Percentiles rank a stretch among this genome's conserved stretches.
Evolutionary conservation across 2,329 filamentous ascomycete genomes (phyloP).

Genomic region (Aspergillus quadricinctus): DNA sequence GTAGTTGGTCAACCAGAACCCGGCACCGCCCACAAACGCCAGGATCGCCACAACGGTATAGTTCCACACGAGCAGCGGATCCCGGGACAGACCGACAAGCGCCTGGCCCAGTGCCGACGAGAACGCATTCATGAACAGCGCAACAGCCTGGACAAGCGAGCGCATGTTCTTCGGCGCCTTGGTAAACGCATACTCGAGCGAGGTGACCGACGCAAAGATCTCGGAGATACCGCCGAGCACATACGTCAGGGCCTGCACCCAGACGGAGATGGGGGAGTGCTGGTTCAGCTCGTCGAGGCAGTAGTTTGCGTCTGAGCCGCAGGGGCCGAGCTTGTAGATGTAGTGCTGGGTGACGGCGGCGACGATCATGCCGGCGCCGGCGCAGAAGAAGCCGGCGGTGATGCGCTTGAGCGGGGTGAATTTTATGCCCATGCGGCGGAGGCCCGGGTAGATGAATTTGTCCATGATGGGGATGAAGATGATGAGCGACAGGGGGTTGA

Average conservation of each 20-base stretch:
- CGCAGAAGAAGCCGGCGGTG: slow-evolving; percentile 47
- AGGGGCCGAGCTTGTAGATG: slow-evolving; percentile 59
- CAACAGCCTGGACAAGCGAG: slow-evolving; percentile 65
- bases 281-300: slow-evolving; percentile 44
- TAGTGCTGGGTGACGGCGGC: slow-evolving; percentile 48
- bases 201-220: slow-evolving; percentile 56
- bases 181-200: slow-evolving; percentile 71
- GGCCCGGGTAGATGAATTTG: slow-evolving; percentile 48
- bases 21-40: slow-evolving; percentile 56
- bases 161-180: slow-evolving; percentile 79
- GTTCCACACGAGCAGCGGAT: slow-evolving; percentile 68
- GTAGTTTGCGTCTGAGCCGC: slow-evolving; percentile 51
- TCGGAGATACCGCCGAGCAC: slow-evolving; percentile 54
- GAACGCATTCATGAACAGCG: slow-evolving; percentile 67
- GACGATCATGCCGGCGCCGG: slow-evolving; percentile 46
- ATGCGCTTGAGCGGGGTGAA: slow-evolving; percentile 55
- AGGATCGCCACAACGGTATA: slow-evolving; percentile 62
- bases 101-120: slow-evolving; percentile 68
- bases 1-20: slow-evolving; percentile 66
- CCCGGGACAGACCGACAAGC: slow-evolving; percentile 56
- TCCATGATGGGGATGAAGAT: slow-evolving; percentile 54
- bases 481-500: slow-evolving; percentile 52
- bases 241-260: slow-evolving; percentile 48
- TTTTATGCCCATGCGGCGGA: slow-evolving; percentile 44
- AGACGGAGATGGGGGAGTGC: slow-evolving; percentile 61